Percentiles rank a stretch among this genome's conserved stretches.
Evolutionary conservation across 2,329 filamentous ascomycete genomes (phyloP).

Genomic region (Aureobasidium lini): DNA sequence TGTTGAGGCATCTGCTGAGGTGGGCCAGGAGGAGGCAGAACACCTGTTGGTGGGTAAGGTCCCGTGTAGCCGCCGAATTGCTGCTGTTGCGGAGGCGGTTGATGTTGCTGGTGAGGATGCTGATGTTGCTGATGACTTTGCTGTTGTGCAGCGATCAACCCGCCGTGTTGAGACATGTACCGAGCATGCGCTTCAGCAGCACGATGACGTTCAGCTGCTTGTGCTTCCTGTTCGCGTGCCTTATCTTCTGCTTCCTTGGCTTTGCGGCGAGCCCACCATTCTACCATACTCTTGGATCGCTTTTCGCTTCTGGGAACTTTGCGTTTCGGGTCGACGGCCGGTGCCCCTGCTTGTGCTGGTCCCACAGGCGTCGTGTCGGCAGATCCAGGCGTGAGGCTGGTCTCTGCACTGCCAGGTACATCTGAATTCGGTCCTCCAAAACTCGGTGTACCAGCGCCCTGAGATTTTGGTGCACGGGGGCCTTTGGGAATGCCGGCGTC

Average conservation of each 20-base stretch:
- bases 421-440: not conserved
- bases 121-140: conserved; percentile 10
- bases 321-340: conserved; percentile 1
- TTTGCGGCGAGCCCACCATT: conserved; percentile 41
- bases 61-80: conserved; percentile 5
- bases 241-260: conserved; percentile 22
- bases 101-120: not conserved
- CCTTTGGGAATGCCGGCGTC: conserved; percentile 45
- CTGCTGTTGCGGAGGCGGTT: not conserved
- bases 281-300: conserved; percentile 37
- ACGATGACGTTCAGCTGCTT: conserved; percentile 7
- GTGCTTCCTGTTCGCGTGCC: not conserved
- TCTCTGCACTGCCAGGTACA: not conserved
- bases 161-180: conserved; percentile 8
- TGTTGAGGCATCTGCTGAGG: conserved; percentile 5
- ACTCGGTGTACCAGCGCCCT: not conserved
- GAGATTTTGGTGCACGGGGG: conserved; percentile 28
- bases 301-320: conserved; percentile 34
- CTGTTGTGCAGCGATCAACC: conserved; percentile 8
- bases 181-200: conserved; percentile 5
- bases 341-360: not conserved
- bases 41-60: conserved; percentile 6
- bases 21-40: not conserved
- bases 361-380: not conserved
- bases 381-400: conserved; percentile 1